Conservation (phyloP, 139 green algal genomes). For the Mychonastes homosphaera region DNA sequence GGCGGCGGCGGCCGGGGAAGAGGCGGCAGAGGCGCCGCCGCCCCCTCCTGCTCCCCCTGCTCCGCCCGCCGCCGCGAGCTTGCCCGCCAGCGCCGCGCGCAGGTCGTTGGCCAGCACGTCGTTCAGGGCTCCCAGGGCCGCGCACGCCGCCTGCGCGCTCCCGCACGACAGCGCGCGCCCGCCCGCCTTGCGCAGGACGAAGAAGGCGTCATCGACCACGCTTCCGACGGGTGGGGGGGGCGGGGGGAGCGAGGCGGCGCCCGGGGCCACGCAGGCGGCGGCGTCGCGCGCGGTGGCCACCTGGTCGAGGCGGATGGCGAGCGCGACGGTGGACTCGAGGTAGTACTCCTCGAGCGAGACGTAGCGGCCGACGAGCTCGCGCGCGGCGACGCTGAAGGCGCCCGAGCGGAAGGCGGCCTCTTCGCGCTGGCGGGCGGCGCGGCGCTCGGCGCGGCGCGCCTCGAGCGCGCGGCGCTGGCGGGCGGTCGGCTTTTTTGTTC, state of each 20-base stretch:
- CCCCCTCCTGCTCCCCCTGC: not conserved
- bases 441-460: not conserved
- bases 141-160: slow-evolving; percentile 14
- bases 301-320: slow-evolving; percentile 85
- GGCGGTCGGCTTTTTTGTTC: not conserved
- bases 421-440: slow-evolving; percentile 3
- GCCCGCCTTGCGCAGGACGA: slow-evolving; percentile 77
- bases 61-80: slow-evolving; percentile 8
- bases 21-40: not conserved
- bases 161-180: slow-evolving; percentile 54
- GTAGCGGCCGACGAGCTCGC: slow-evolving; percentile 80
- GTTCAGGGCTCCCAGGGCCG: slow-evolving; percentile 41
- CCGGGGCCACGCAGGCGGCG: not conserved
- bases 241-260: not conserved
- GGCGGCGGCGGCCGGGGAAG: not conserved
- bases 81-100: slow-evolving; percentile 31
- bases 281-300: slow-evolving; percentile 13
- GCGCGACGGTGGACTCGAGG: slow-evolving; percentile 73
- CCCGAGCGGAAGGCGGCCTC: slow-evolving; percentile 33
- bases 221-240: slow-evolving; percentile 26
- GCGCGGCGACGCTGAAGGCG: slow-evolving; percentile 48
- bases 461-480: no score
- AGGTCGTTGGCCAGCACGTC: slow-evolving; percentile 47
- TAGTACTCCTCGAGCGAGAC: slow-evolving; percentile 88
- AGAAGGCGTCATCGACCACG: slow-evolving; percentile 95